These are phyloP conservation scores for Sporisorium graminicola DNA, from an alignment of 1,284 basidiomycete species.

Conservation along the genomic window DNA sequence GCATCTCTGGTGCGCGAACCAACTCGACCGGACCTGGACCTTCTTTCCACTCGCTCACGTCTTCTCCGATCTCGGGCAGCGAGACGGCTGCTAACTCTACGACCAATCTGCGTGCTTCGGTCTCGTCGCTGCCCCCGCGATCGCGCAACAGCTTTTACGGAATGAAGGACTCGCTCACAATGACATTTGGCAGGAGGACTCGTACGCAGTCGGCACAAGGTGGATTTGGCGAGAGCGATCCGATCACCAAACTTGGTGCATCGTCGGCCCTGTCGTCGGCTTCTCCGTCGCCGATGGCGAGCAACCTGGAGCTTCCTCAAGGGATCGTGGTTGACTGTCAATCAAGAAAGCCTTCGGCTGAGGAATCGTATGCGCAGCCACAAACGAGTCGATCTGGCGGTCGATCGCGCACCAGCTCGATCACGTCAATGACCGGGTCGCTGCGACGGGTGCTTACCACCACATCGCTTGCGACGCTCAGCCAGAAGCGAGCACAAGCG, in stretches of 20 bases:
- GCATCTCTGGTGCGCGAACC: conserved; percentile 18
- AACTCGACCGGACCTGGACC: conserved; percentile 15
- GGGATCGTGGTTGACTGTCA: conserved; percentile 8
- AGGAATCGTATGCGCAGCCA: conserved; percentile 17
- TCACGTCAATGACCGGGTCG: conserved; percentile 44
- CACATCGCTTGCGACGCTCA: conserved; percentile 21
- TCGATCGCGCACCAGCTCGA: conserved; percentile 40
- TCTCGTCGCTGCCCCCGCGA: conserved; percentile 22
- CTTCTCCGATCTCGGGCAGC: conserved; percentile 31
- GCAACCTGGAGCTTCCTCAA: conserved; percentile 28
- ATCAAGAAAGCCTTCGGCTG: conserved; percentile 15
- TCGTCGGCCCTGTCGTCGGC: conserved; percentile 28
- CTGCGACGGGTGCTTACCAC: conserved; percentile 45
- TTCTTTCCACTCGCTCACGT: conserved; percentile 26
- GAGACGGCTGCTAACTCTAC: conserved; percentile 35
- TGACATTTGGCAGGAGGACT: conserved; percentile 32
- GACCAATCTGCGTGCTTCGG: conserved; percentile 20
- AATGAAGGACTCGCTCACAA: conserved; percentile 45
- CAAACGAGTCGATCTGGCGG: conserved; percentile 13
- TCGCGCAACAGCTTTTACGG: conserved; percentile 40
- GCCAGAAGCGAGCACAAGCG: conserved; percentile 33
- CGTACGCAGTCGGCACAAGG: conserved; percentile 38
- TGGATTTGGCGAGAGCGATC: conserved; percentile 18
- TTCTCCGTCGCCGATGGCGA: conserved; percentile 32
- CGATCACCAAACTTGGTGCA: conserved; percentile 16